Evolutionary conservation across 306 rosid genomes (phyloP).

Genomic region (Pyrus communis): DNA sequence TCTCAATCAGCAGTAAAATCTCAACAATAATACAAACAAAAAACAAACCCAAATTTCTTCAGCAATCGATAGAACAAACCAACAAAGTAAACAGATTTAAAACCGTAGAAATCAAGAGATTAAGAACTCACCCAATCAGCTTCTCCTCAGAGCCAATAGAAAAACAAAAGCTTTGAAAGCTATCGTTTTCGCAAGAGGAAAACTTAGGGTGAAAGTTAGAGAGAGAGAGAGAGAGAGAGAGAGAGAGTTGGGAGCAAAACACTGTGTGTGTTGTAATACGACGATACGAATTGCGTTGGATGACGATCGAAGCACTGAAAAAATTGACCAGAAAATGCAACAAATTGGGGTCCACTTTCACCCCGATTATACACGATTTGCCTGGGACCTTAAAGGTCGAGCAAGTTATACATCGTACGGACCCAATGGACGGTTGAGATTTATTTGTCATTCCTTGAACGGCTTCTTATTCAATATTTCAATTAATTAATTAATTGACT

Average conservation of each 20-base stretch:
- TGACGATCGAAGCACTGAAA: conserved; percentile 38
- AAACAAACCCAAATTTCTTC: conserved; percentile 1
- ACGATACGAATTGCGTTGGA: conserved; percentile 18
- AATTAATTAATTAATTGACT: too few relatives aligned
- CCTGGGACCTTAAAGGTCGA: conserved; percentile 24
- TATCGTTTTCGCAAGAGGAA: background rate
- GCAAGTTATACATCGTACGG: conserved; percentile 1
- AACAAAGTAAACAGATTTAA: background rate
- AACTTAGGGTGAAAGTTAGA: background rate
- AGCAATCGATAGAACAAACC: conserved; percentile 6
- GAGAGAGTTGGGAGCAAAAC: background rate
- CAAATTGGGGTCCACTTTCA: background rate
- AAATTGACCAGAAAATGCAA: conserved; percentile 11
- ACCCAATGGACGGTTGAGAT: conserved; percentile 2
- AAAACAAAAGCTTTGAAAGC: background rate
- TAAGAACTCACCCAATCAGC: conserved; percentile 29
- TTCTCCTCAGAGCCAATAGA: conserved; percentile 23
- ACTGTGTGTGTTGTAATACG: background rate
- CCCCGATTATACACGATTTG: conserved; percentile 37
- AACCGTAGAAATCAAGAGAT: background rate
- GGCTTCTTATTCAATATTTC: too few relatives aligned
- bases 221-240: background rate
- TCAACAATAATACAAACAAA: background rate
- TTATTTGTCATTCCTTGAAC: background rate
- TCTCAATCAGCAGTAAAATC: background rate